Percentiles rank a stretch among this genome's conserved stretches.
These are phyloP conservation scores for Phytophthora hybrid DNA, from an alignment of 352 stramenopile genomes.

Conservation along the genomic window DNA sequence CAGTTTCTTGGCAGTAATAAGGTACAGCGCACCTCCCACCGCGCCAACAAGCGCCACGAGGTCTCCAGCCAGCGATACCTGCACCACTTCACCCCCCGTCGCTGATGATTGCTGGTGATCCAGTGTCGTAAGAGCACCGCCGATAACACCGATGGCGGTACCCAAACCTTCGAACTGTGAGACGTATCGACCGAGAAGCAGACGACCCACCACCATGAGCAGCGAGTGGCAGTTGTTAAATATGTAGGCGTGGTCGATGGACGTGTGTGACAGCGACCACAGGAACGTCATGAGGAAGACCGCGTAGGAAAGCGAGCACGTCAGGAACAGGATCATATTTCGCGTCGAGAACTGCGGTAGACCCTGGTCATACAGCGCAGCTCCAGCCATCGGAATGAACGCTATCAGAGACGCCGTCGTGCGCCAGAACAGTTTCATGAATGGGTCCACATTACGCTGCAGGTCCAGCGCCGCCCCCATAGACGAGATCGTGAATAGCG, in stretches of 20 bases:
- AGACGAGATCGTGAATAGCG: constrained; percentile 81
- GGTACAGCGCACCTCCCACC: constrained; percentile 76
- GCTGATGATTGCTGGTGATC: constrained; percentile 53
- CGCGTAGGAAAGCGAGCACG: constrained; percentile 73
- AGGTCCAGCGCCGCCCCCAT: constrained; percentile 79
- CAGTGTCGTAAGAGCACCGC: constrained; percentile 76
- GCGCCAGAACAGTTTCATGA: constrained; percentile 89
- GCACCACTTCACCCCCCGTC: constrained; percentile 36
- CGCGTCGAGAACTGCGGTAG: constrained; percentile 64
- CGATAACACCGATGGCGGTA: constrained; percentile 80
- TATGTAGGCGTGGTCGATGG: constrained; percentile 86
- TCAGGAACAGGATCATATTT: constrained; percentile 73
- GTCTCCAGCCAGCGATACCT: constrained; percentile 69
- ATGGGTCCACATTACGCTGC: constrained; percentile 75
- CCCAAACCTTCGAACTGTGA: constrained; percentile 81
- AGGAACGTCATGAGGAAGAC: constrained; percentile 88
- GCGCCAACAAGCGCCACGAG: constrained; percentile 80
- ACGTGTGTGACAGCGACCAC: constrained; percentile 80
- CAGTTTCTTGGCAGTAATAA: constrained; percentile 77
- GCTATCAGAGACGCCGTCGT: constrained; percentile 76
- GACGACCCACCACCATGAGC: constrained; percentile 74
- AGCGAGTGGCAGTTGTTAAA: constrained; percentile 91
- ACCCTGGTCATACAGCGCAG: constrained; percentile 62
- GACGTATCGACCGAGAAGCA: constrained; percentile 69
- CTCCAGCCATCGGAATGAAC: constrained; percentile 69